phyloP scores from a whole-genome alignment of 768 basidiomycete genomes.

The Lactarius psammicola region DNA sequence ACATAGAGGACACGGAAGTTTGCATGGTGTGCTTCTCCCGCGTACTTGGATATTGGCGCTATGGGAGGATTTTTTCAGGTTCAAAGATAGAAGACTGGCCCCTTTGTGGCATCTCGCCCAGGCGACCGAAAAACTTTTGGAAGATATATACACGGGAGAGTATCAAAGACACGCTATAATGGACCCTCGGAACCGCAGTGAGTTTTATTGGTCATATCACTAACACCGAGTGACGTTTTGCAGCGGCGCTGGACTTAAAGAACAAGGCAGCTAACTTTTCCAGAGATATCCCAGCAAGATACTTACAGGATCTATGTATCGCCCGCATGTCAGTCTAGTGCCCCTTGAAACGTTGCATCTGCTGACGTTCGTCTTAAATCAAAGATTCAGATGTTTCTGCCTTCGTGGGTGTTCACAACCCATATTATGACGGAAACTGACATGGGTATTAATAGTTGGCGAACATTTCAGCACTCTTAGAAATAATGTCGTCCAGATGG shows the following conservation, averaged over 20 bases:
- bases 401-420: slow-evolving; percentile 4
- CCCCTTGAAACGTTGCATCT: too few species aligned
- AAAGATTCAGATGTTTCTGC: slow-evolving; percentile 20
- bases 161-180: slow-evolving; percentile 6
- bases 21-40: slow-evolving; percentile 54
- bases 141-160: slow-evolving; percentile 18
- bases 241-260: background rate
- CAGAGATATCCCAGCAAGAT: slow-evolving; percentile 1
- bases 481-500: background rate
- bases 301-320: slow-evolving; percentile 14
- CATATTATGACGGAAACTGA: background rate
- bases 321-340: slow-evolving; percentile 13
- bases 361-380: background rate
- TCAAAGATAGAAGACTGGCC: background rate
- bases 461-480: slow-evolving; percentile 13
- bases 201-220: background rate
- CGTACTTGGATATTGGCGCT: slow-evolving; percentile 47
- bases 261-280: background rate
- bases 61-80: slow-evolving; percentile 23
- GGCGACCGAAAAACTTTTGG: slow-evolving; percentile 3
- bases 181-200: background rate
- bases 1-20: slow-evolving; percentile 26
- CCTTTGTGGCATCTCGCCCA: slow-evolving; percentile 1
- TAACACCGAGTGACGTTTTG: background rate
- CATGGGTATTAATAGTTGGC: background rate